Evolutionary conservation across 176 grass and related monocot species (phyloP), one percentile per base, ranked within the genome.

Genomic region (Bonia amplexicaulis): DNA sequence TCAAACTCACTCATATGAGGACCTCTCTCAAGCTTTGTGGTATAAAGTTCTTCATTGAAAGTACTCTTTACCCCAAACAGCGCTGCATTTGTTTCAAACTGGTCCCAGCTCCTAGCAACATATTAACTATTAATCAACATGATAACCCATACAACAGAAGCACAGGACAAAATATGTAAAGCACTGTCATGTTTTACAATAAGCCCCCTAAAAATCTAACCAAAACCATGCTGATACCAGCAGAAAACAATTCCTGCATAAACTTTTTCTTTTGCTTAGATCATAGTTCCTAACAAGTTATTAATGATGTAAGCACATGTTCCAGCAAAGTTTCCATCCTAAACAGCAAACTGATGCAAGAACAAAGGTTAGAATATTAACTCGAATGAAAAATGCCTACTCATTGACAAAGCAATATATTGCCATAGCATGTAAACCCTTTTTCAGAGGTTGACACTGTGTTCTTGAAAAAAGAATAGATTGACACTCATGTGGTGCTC

Each of bases 11-110:
- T 96, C 92, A 92, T 99, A 76, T 89, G 93, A 78, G 93, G 93
- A 80, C 97, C 93, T 90, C 78, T 95, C 86, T 94, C 92, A 88
- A 99, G 93, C 82, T 96, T 99, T 55, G 97, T 99, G 29, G 97
- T 99, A 81, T 99, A 99, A 73, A 99, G 80, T 80, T 99, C 97
- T 91, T 99, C 97, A 74, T 96, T 94, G 77, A 99, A 99, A 77
- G 97, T 99, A 92, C 97, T 96, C 81, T 89, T 99, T 54, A 99
- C 97, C 14, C 97, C 97, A 85, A 99, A 99, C 70, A 99, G 84
- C 41, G 84, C 74, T 77, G 89, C 88, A 88, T 99, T 99, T 76
- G 90, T 99, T 85, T 96, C 93, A 5, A 96, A 99, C 81, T 99
- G 97, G 82, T 99, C 93, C 97, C 97, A 99, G 40, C 86, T 99